phyloP scores from a whole-genome alignment of 768 basidiomycete genomes.

The Arthromyces matolae region DNA sequence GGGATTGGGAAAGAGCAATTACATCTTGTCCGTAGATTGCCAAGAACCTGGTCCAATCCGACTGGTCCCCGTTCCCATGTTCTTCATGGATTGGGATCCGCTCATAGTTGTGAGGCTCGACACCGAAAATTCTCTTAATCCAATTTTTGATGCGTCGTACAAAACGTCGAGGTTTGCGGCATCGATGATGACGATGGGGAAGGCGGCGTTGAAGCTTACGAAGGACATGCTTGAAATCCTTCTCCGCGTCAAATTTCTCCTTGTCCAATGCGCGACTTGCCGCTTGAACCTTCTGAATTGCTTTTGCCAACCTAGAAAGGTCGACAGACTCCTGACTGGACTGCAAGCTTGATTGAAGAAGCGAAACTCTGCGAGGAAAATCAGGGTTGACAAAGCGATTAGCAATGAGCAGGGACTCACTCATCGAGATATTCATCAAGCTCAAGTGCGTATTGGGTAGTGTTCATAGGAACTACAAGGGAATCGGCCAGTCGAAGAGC shows the following conservation, averaged over 20 bases:
- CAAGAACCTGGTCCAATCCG: constrained; percentile 34
- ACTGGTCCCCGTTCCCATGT: not conserved
- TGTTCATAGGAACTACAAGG: constrained; percentile 68
- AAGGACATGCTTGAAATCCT: constrained; percentile 45
- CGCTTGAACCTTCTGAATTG: constrained; percentile 43
- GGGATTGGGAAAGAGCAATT: constrained; percentile 2
- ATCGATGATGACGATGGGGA: constrained; percentile 17
- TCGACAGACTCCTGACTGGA: constrained; percentile 22
- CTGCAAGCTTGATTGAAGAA: constrained; percentile 29
- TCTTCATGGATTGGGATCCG: constrained; percentile 3
- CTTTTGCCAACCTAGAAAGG: constrained; percentile 42
- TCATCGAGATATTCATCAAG: constrained; percentile 57
- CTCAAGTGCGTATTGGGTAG: constrained; percentile 70
- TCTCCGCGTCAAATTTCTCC: constrained; percentile 56
- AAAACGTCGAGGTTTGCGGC: constrained; percentile 20
- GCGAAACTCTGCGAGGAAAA: constrained; percentile 43
- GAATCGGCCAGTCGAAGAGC: constrained; percentile 61
- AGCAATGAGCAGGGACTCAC: constrained; percentile 33
- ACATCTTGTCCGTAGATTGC: constrained; percentile 18
- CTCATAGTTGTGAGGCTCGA: constrained; percentile 24
- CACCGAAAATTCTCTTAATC: constrained; percentile 38
- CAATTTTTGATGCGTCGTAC: constrained; percentile 26
- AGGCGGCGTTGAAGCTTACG: constrained; percentile 30
- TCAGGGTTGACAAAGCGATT: not conserved
- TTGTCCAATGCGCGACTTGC: constrained; percentile 54